Conservation (phyloP, 768 basidiomycete species). For the Pholiota conissans region DNA sequence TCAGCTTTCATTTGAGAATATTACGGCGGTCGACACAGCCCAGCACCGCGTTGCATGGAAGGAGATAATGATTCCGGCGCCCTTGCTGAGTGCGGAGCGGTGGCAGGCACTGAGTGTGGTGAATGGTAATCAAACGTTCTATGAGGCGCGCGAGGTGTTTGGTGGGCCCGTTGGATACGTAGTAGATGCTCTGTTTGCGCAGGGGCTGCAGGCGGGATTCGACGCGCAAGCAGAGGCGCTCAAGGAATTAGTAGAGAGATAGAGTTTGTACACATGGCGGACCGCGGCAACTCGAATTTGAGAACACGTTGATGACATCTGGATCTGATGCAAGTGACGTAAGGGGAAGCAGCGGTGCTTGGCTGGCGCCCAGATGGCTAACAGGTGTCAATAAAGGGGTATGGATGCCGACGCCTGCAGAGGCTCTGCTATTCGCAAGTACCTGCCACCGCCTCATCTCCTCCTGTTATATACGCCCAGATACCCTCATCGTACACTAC, state of each 20-base stretch:
- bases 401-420: conserved; percentile 10
- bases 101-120: conserved; percentile 27
- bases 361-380: conserved; percentile 11
- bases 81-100: conserved; percentile 27
- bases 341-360: conserved; percentile 5
- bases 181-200: conserved; percentile 21
- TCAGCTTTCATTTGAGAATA: conserved; percentile 29
- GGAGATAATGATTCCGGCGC: conserved; percentile 22
- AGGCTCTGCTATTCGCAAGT: conserved; percentile 14
- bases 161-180: conserved; percentile 22
- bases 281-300: conserved; percentile 4
- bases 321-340: not conserved
- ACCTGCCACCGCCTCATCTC: conserved; percentile 18
- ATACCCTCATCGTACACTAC: conserved; percentile 1
- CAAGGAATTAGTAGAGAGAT: conserved; percentile 19
- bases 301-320: conserved; percentile 11
- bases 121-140: conserved; percentile 25
- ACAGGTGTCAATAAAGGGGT: conserved; percentile 17
- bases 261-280: conserved; percentile 1
- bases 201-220: conserved; percentile 24
- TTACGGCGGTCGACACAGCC: conserved; percentile 27
- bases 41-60: conserved; percentile 28
- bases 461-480: conserved; percentile 14
- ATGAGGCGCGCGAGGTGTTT: conserved; percentile 31
- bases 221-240: conserved; percentile 23